phyloP scores from a whole-genome alignment of 2,329 filamentous ascomycete genomes.

The Neofusicoccum kwambonambiense region DNA sequence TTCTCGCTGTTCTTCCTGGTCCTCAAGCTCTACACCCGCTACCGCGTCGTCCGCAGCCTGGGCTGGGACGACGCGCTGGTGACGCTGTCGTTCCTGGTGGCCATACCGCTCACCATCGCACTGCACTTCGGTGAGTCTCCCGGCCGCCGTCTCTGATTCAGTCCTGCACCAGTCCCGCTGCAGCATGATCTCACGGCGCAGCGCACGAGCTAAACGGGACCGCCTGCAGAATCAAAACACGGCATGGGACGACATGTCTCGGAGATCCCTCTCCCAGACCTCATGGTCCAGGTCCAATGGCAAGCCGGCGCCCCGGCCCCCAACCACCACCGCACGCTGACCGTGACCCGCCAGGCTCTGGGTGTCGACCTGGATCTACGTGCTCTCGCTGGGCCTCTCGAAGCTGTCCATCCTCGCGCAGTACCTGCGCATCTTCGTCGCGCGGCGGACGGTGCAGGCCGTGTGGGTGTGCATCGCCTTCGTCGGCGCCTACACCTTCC shows the following conservation, averaged over 20 bases:
- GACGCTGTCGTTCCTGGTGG: background rate
- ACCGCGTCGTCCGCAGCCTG: background rate
- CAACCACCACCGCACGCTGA: background rate
- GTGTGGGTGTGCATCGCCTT: constrained; percentile 23
- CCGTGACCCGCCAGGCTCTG: constrained; percentile 24
- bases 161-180: background rate
- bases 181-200: background rate
- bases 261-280: background rate
- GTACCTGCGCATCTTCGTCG: constrained; percentile 32
- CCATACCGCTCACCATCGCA: background rate
- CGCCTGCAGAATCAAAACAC: constrained; percentile 3
- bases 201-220: background rate
- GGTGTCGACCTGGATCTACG: constrained; percentile 34
- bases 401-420: constrained; percentile 29
- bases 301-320: background rate
- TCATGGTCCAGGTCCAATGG: background rate
- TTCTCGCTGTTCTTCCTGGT: constrained; percentile 2
- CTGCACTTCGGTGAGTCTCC: constrained; percentile 1
- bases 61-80: constrained; percentile 9
- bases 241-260: background rate
- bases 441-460: constrained; percentile 22
- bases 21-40: constrained; percentile 3
- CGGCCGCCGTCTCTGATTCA: background rate
- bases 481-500: background rate
- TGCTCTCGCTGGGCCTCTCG: constrained; percentile 31